These are phyloP conservation scores for Ceratobasidium sp. DNA, from an alignment of 1,284 basidiomycete genomes.

Conservation along the genomic window DNA sequence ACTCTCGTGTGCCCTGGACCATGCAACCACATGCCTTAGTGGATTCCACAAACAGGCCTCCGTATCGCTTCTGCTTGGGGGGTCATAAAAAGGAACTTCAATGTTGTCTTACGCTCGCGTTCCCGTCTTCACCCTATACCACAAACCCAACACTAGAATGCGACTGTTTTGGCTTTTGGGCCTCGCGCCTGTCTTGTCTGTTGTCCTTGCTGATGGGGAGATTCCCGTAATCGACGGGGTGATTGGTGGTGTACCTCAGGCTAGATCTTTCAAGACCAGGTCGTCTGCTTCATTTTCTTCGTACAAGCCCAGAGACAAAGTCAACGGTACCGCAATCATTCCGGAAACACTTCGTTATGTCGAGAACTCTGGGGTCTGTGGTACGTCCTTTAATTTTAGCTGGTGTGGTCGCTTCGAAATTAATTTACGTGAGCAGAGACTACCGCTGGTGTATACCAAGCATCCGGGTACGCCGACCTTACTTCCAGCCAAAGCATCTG, in stretches of 20 bases:
- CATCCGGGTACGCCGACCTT: conserved; percentile 75
- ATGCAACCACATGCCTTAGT: conserved; percentile 6
- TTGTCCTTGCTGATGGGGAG: not conserved
- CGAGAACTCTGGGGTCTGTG: conserved; percentile 75
- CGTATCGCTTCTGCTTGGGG: conserved; percentile 24
- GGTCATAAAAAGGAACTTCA: conserved; percentile 4
- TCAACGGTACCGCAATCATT: conserved; percentile 16
- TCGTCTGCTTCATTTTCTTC: not conserved
- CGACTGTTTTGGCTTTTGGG: conserved; percentile 21
- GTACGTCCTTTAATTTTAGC: conserved; percentile 2
- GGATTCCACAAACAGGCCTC: not conserved
- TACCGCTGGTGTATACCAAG: conserved; percentile 73
- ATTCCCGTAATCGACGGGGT: conserved; percentile 12
- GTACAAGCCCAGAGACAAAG: not conserved
- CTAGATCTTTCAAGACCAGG: not conserved
- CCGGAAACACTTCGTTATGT: conserved; percentile 63
- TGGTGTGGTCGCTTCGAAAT: not conserved
- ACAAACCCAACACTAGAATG: conserved; percentile 1
- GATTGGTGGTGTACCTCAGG: conserved; percentile 20
- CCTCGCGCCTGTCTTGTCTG: conserved; percentile 1
- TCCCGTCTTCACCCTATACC: not conserved
- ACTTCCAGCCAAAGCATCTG: conserved; percentile 66
- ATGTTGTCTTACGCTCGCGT: too few relatives aligned
- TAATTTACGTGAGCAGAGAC: conserved; percentile 59
- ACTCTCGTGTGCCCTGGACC: not conserved